Percentiles rank a stretch among this genome's conserved stretches.
Evolutionary conservation across 2,329 filamentous ascomycete species (phyloP).

Genomic region (Tolypocladium nubicola): DNA sequence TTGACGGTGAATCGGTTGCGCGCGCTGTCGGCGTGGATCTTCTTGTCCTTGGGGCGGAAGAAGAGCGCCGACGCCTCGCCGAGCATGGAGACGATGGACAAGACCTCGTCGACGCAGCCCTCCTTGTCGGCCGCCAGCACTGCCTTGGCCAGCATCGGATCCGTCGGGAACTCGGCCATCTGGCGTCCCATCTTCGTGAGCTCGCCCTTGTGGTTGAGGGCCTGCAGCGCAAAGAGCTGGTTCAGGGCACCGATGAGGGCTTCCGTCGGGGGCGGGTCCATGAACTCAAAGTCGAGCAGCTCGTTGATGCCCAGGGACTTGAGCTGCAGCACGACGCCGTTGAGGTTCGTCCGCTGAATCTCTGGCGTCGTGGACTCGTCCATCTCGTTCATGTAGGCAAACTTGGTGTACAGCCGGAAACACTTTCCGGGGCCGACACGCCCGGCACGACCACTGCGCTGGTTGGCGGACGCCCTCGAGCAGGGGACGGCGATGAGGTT

Average conservation of each 20-base stretch:
- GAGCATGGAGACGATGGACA: constrained; percentile 91
- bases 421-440: constrained; percentile 88
- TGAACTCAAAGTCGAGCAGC: constrained; percentile 87
- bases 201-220: constrained; percentile 78
- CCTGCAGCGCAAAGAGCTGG: constrained; percentile 82
- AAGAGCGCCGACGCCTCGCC: constrained; percentile 82
- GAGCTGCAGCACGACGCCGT: constrained; percentile 70
- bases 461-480: constrained; percentile 84
- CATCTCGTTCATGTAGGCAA: constrained; percentile 89
- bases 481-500: constrained; percentile 84
- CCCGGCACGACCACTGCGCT: constrained; percentile 84
- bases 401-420: constrained; percentile 88
- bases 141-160: constrained; percentile 83
- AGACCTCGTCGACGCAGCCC: constrained; percentile 85
- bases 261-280: constrained; percentile 86
- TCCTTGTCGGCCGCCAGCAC: constrained; percentile 82
- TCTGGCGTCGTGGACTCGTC: constrained; percentile 87
- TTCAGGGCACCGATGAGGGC: constrained; percentile 83
- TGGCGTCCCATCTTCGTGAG: constrained; percentile 85
- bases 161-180: constrained; percentile 91
- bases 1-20: constrained; percentile 80
- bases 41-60: constrained; percentile 94
- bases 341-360: constrained; percentile 84
- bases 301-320: constrained; percentile 90
- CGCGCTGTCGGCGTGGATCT: constrained; percentile 87